Base-by-base conservation (phyloP, 805 yeast species). In the Limtongia smithiae region DNA sequence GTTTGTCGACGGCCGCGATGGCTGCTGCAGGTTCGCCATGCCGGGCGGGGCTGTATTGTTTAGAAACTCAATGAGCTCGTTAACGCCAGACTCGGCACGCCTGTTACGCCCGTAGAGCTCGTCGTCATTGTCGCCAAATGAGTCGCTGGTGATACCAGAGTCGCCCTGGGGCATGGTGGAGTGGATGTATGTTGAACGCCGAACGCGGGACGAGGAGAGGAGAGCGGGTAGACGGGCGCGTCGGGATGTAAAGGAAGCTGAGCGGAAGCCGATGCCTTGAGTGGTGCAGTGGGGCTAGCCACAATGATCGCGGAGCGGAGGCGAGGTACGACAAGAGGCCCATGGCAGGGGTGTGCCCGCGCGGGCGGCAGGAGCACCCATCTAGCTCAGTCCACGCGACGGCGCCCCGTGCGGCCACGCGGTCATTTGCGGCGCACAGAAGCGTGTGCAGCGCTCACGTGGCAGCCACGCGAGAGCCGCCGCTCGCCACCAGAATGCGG, bases 391-490 rank as follows among this genome's bases (percentile, higher is more conserved):
- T 9, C 9, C 28, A 25, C 28, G 28, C 28, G 28, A 25, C 28
- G 28, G 28, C 28, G 28, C 28, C 28, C 28, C 28, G 9, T 25
- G 28, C 28, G 33, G 30, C 12, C 11, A 28, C 20, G 14, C 34
- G 14, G 34, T 15, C 15, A 31, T 7, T 12, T 12, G 14, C 15
- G 14, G 33, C 27, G 33, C 32, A 17, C 41, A 8, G 28, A 15
- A 7, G 28, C 5, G 27, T 15, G 18, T 21, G 14, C 22, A 41
- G 32, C 9, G 45, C 20, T 17, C 33, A 12, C 46, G 42, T 41
- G 45, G 50, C 50, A n/a, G 45, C 45, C 45, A 46, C 44, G 48
- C 34, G 40, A 30, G 20, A 9, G 6, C 28, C 28, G 9, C 37
- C 20, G 17, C 37, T 7, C 20, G 11, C 8, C 17, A 18, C 37